Evolutionary conservation across 1,139 yeast genomes (phyloP).

Genomic region (Blastobotrys aristatus): DNA sequence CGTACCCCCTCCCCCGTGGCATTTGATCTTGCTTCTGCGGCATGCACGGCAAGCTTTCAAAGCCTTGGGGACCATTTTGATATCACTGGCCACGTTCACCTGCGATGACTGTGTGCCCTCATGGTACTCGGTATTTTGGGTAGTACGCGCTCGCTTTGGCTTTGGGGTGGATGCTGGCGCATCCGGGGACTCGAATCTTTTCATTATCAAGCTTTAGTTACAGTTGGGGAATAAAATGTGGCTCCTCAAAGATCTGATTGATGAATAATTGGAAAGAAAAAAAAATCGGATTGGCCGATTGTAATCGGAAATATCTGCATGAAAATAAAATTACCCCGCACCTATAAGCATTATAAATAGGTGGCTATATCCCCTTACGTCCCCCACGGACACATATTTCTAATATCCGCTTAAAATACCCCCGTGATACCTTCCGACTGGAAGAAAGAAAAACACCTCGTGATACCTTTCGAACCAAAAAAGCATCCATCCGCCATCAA

Average conservation of each 20-base stretch:
- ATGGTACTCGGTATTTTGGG: background rate
- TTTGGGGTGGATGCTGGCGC: background rate
- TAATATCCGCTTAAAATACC: background rate
- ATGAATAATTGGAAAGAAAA: background rate
- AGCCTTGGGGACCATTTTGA: conserved; percentile 16
- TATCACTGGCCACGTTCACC: conserved; percentile 16
- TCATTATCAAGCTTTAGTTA: background rate
- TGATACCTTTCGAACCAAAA: too few relatives aligned
- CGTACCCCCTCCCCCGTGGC: conserved; percentile 42
- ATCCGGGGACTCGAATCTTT: background rate
- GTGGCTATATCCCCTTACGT: background rate
- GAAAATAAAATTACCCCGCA: background rate
- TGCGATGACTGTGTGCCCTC: conserved; percentile 12
- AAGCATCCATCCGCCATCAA: too few relatives aligned
- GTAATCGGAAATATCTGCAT: too few relatives aligned
- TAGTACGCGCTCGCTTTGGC: background rate
- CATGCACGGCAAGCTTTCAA: conserved; percentile 62
- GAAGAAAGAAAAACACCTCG: too few relatives aligned
- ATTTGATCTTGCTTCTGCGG: conserved; percentile 59
- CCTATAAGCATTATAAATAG: too few relatives aligned
- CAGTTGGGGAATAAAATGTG: too few relatives aligned
- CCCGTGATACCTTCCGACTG: too few relatives aligned
- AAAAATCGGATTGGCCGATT: background rate
- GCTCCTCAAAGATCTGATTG: too few relatives aligned
- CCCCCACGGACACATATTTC: too few relatives aligned